Percentiles rank a stretch among this genome's conserved stretches.
These are phyloP conservation scores for Strobilomyces confusus DNA, from an alignment of 768 basidiomycete genomes.

Conservation along the genomic window DNA sequence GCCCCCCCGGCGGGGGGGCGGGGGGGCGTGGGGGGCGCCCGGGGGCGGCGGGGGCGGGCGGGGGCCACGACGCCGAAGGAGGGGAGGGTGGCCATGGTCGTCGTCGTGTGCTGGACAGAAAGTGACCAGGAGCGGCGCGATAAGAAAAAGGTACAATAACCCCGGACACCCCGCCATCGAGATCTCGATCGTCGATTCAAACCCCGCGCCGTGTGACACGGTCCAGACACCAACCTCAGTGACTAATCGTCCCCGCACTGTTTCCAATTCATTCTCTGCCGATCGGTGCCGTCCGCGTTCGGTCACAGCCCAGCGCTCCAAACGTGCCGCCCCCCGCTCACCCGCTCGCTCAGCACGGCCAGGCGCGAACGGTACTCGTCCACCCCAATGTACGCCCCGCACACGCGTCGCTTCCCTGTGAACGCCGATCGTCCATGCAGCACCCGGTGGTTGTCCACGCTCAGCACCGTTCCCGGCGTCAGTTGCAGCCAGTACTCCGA, in stretches of 20 bases:
- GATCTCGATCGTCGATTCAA: constrained; percentile 15
- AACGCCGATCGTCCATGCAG: constrained; percentile 94
- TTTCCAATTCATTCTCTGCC: constrained; percentile 24
- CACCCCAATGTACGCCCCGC: constrained; percentile 89
- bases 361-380: constrained; percentile 89
- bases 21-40: constrained; percentile 38
- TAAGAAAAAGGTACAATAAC: constrained; percentile 25
- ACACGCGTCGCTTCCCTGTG: constrained; percentile 84
- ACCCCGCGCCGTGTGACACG: constrained; percentile 17
- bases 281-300: constrained; percentile 23
- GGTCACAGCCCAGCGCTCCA: constrained; percentile 57
- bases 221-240: constrained; percentile 16
- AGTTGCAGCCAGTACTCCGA: constrained; percentile 92
- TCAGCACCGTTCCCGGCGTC: constrained; percentile 85
- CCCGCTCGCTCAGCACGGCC: constrained; percentile 58
- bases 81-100: constrained; percentile 5
- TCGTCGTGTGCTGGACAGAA: constrained; percentile 9
- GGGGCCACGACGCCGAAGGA: constrained; percentile 24
- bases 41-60: not conserved
- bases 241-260: constrained; percentile 16
- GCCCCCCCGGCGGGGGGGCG: too few species aligned
- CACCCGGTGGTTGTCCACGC: constrained; percentile 90
- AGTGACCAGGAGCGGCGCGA: constrained; percentile 4
- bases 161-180: constrained; percentile 17
- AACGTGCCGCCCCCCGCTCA: constrained; percentile 42